Conservation (phyloP, 2,329 filamentous ascomycete species). For the Nemania serpens region DNA sequence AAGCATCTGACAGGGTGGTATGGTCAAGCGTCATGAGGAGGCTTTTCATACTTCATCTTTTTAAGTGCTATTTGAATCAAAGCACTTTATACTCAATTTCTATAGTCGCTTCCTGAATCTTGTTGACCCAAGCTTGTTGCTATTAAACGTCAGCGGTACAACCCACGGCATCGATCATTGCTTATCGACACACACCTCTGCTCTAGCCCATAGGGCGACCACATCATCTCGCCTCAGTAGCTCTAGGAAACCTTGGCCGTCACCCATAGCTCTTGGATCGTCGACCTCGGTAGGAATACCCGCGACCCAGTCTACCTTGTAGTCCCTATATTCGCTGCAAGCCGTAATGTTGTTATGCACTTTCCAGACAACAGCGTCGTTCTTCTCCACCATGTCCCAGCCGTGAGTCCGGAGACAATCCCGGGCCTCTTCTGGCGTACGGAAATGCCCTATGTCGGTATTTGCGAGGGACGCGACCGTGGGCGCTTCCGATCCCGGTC, state of each 20-base stretch:
- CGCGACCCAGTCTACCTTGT: slow-evolving; percentile 24
- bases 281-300: slow-evolving; percentile 12
- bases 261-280: slow-evolving; percentile 17
- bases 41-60: too few relatives aligned
- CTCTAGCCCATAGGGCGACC: slow-evolving; percentile 28
- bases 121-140: slow-evolving; percentile 23
- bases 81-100: slow-evolving; percentile 28
- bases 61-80: too few relatives aligned
- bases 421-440: background rate
- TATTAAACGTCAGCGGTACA: slow-evolving; percentile 15
- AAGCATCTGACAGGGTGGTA: too few relatives aligned
- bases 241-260: slow-evolving; percentile 26
- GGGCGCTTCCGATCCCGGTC: slow-evolving; percentile 8
- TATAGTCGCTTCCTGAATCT: slow-evolving; percentile 25
- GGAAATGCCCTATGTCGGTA: slow-evolving; percentile 3
- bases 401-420: slow-evolving; percentile 12
- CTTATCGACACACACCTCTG: slow-evolving; percentile 21
- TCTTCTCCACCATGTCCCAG: slow-evolving; percentile 26
- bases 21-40: too few relatives aligned
- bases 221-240: slow-evolving; percentile 18
- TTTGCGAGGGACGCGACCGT: background rate
- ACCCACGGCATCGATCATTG: background rate
- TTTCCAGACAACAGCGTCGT: slow-evolving; percentile 19
- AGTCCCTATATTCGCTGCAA: slow-evolving; percentile 4
- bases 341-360: slow-evolving; percentile 27